Base-by-base conservation (phyloP, 169 alveolate genomes). In the Plasmodium blacklocki region DNA sequence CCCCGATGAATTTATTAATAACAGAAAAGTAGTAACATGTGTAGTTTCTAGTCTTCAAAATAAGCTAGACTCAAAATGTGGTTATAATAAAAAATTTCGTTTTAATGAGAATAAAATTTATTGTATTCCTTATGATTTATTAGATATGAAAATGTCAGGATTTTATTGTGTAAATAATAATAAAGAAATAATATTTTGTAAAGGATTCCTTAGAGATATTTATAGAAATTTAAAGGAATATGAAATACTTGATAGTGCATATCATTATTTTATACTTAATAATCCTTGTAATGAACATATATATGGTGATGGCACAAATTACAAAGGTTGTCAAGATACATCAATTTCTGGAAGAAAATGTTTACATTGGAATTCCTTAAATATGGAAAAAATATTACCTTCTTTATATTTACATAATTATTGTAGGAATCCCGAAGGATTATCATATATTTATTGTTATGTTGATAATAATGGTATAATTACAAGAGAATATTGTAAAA, bases 121-220 rank as follows among this genome's bases (percentile, higher is more conserved):
- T 72, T 86, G 92, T 73, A 86, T 86, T 9, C 92, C 92, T n/a
- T 66, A 86, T 43, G 32, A 80, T 43, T 3, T 58, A 19, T 58
- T 80, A 56, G 76, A 80, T 63, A 54, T 67, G 23, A 32, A 54
- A 0, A 39, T 29, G 67, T 4, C 26, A 12, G 66, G 73, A 4
- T 11, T 2, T 0, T 71, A 64, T 32, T 86, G 92, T 60, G 12
- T 50, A 18, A 71, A 18, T 47, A 47, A 72, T n/a, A 4, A 6
- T 21, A 54, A 14, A 23, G 29, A n/a, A 14, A 0, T 23, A 29
- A 49, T 6, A 7, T 5, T 1, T 0, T 86, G 92, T 50, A 11
- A 47, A 9, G 92, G 92, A 14, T 86, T 59, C 63, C 32, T 86
- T 18, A 3, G 5, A n/a, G 18, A 54, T 56, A 4, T 14, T 18